These are phyloP conservation scores for Tanacetum coccineum DNA, from an alignment of 129 eudicot species.

Conservation along the genomic window DNA sequence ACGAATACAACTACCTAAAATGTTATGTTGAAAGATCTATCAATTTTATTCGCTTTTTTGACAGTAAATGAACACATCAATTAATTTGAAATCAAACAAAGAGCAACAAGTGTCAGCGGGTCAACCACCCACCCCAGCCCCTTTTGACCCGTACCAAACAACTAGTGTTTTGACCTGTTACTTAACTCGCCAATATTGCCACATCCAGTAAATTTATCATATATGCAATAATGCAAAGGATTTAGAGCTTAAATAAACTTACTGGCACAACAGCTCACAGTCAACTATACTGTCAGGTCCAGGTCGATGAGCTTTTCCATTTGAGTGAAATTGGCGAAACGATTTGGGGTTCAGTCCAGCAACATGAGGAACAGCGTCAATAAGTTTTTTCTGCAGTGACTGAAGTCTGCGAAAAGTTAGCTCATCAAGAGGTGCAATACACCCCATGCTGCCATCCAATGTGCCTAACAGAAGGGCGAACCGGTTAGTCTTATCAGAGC, in stretches of 20 bases:
- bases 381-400: slow-evolving; percentile 92
- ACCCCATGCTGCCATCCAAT: slow-evolving; percentile 92
- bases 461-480: slow-evolving; percentile 84
- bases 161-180: not conserved
- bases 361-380: slow-evolving; percentile 84
- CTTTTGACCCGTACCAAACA: too few relatives aligned
- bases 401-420: slow-evolving; percentile 88
- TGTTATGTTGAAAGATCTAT: not conserved
- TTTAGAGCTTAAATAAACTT: slow-evolving; percentile 31
- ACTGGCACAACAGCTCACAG: slow-evolving; percentile 84
- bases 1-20: not conserved
- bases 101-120: too few relatives aligned
- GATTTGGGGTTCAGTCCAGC: slow-evolving; percentile 96
- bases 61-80: too few relatives aligned
- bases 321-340: slow-evolving; percentile 80
- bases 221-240: slow-evolving; percentile 6
- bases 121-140: not conserved
- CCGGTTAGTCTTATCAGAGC: slow-evolving; percentile 84
- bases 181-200: not conserved
- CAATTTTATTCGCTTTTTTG: not conserved
- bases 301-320: slow-evolving; percentile 96
- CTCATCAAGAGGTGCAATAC: slow-evolving; percentile 95
- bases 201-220: too few relatives aligned
- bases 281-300: slow-evolving; percentile 97
- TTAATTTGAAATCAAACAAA: too few relatives aligned